These are phyloP conservation scores for Alternaria rosae DNA, from an alignment of 2,329 filamentous ascomycete species.

Conservation along the genomic window DNA sequence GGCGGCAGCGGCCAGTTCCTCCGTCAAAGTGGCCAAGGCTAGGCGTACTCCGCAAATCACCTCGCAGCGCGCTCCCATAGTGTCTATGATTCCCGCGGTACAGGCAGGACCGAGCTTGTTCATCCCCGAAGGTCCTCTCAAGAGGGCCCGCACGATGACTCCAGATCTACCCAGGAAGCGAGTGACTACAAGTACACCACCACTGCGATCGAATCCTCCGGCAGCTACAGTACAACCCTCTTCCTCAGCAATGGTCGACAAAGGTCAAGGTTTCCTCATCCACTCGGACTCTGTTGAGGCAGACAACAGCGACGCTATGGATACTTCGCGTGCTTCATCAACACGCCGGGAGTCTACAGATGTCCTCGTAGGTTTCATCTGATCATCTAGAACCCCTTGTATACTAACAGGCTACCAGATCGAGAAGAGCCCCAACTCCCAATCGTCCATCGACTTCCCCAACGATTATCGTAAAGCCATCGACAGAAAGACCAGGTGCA, in stretches of 20 bases:
- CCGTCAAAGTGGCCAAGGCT: background rate
- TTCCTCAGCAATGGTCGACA: background rate
- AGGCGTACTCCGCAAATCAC: background rate
- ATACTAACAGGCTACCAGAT: background rate
- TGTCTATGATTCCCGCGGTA: background rate
- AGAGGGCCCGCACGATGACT: background rate
- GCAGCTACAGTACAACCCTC: too few relatives aligned
- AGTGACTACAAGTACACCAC: background rate
- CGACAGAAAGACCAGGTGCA: background rate
- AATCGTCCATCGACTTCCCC: background rate
- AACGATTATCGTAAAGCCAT: background rate
- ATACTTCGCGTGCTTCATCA: background rate
- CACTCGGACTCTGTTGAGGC: background rate
- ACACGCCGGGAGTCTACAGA: background rate
- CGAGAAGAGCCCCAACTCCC: background rate
- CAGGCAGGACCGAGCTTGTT: background rate
- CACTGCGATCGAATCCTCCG: background rate
- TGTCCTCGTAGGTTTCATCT: background rate
- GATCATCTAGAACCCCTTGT: fast-evolving
- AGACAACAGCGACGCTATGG: background rate
- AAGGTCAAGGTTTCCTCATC: background rate
- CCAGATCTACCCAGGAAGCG: background rate
- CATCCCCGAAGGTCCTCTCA: background rate
- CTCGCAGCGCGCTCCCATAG: background rate
- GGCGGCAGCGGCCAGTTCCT: background rate